Base-by-base conservation (phyloP, 257 asterid species). In the Avicennia marina region DNA sequence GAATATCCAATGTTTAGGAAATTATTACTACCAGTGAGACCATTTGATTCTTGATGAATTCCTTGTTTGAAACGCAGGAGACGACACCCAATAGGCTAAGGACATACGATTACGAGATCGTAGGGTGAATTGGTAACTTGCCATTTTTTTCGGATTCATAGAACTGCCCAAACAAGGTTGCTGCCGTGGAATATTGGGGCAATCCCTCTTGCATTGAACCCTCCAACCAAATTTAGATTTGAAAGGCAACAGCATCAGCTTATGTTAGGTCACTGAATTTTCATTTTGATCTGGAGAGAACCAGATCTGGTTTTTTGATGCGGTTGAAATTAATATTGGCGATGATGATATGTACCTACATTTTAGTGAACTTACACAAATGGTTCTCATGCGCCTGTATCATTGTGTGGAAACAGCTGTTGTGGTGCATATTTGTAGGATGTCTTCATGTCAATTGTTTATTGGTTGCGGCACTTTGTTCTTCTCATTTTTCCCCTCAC, bases 71-170 rank as follows among this genome's bases (percentile, higher is more conserved):
- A 31, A 2, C 71, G 80, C 82, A 89, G 97, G 86, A 81, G 95
- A 58, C 84, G 97, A 39, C 97, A 86, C 60, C 95, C 95, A 26
- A 57, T 79, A 20, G 91, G 97, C 71, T 86, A 81, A 88, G 67
- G 73, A 48, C 46, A 58, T 54, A 39, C 24, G 54, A 41, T 48
- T 51, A 48, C 53, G 57, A 53, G 69, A 67, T 43, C 67, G 31
- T 67, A 40, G 73, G 64, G 68, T 25, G 74, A 66, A 64, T 40
- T 63, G 74, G 64, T 52, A 51, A 60, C 71, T 47, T 66, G 62
- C 67, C 64, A 51, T 72, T 62, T 67, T 75, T 71, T 65, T n/a
- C n/a, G 64, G 55, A 66, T 65, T 62, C 61, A 56, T 54, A 81
- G 72, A 66, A 60, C 44, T 29, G 53, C 56, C 63, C 56, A 13